phyloP scores from a whole-genome alignment of 2,329 filamentous ascomycete genomes.

The Penicillium sp. region DNA sequence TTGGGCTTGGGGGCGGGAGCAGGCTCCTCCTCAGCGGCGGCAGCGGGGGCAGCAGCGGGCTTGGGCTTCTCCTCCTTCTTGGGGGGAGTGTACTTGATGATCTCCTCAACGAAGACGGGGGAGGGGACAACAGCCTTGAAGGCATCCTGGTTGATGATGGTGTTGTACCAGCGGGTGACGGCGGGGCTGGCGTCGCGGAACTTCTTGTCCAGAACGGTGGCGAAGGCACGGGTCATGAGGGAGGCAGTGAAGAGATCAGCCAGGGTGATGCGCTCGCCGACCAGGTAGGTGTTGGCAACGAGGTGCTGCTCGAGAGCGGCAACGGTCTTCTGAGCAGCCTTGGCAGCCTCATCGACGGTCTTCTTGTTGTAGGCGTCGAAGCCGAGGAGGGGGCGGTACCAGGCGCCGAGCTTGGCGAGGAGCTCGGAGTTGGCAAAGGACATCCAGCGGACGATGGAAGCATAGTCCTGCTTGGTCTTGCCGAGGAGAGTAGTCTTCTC shows the following conservation, averaged over 20 bases:
- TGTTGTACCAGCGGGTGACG: conserved; percentile 91
- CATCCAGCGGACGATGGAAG: conserved; percentile 97
- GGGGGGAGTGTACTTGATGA: conserved; percentile 72
- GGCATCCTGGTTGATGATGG: conserved; percentile 88
- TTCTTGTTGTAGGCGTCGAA: conserved; percentile 95
- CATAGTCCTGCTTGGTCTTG: conserved; percentile 99
- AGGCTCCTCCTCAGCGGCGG: conserved; percentile 58
- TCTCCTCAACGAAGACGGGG: conserved; percentile 79
- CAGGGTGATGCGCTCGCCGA: conserved; percentile 95
- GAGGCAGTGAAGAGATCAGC: conserved; percentile 86
- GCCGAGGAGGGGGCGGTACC: conserved; percentile 86
- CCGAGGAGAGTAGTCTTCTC: conserved; percentile 99
- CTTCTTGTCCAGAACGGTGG: conserved; percentile 90
- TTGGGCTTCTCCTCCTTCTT: conserved; percentile 72
- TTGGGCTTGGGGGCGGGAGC: conserved; percentile 81
- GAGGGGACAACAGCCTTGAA: conserved; percentile 79
- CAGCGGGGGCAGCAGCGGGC: conserved; percentile 56
- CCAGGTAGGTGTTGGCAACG: conserved; percentile 90
- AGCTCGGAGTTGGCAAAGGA: conserved; percentile 93
- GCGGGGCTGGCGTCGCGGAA: conserved; percentile 84
- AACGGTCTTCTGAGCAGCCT: conserved; percentile 69
- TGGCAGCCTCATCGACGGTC: conserved; percentile 78
- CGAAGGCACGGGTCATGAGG: conserved; percentile 83
- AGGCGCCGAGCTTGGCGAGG: conserved; percentile 71
- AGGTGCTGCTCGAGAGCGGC: conserved; percentile 83